Base-by-base conservation (phyloP, 139 green algal species). In the Chlorella sp. region DNA sequence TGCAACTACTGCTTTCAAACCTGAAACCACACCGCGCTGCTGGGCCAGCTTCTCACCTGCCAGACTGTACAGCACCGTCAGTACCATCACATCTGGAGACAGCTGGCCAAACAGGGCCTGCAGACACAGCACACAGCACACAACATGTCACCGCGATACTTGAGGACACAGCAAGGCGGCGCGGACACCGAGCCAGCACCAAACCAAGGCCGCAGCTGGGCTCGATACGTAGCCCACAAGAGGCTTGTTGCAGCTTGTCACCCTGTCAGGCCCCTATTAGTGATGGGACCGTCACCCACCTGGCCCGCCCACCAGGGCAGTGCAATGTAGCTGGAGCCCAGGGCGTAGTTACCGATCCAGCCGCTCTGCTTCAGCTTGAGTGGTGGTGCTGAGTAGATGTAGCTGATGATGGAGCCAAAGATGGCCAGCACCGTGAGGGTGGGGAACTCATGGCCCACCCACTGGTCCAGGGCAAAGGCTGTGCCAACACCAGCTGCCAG, bases 331-430 rank as follows among this genome's bases (percentile, higher is more conserved):
- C 86, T 95, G 33, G 88, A 91, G 23, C 95, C 94, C 49, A 98
- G 83, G 1, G 94, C 94, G 74, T 97, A 99, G 85, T 95, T 98
- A 67, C 95, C 94, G n/a, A 82, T 81, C 93, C 94, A 98, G 35
- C 92, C 94, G 59, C 82, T 90, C 82, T 95, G 89, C 85, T 98
- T 98, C 0, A 98, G 90, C 91, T 99, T 99, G 42, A 99, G 84
- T 20, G 95, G 95, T 5, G 95, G 95, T 3, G 95, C 95, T 2
- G 87, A 95, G 90, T 99, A 99, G 82, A 98, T 98, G 89, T 98
- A 99, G 20, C 90, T 96, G 74, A 99, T 95, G 79, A 97, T 90
- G 62, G 88, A 93, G 30, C 95, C 95, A 72, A 97, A 96, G 29
- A 92, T 30, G 3, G 95, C 86, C 49, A 98, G 87, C 27, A 69